These are phyloP conservation scores for Leccinum variicolor DNA, from an alignment of 768 basidiomycete genomes.

Conservation along the genomic window DNA sequence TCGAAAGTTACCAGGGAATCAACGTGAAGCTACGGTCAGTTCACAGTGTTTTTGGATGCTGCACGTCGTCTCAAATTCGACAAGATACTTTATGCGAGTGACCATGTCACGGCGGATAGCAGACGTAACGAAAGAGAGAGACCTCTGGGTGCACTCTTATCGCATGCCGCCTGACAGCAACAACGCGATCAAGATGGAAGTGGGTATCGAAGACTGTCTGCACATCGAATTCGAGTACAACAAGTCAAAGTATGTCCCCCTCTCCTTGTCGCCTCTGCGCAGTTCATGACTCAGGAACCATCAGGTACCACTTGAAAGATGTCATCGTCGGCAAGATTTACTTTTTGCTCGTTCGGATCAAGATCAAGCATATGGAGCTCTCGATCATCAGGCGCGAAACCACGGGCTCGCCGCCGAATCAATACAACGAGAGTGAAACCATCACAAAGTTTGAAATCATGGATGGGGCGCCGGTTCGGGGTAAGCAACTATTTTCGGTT, in stretches of 20 bases:
- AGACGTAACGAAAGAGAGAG: conserved; percentile 89
- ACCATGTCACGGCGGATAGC: conserved; percentile 90
- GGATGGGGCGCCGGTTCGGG: conserved; percentile 79
- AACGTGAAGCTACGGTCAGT: conserved; percentile 93
- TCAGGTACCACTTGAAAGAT: conserved; percentile 96
- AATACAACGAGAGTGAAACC: conserved; percentile 98
- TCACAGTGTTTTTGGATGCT: background rate
- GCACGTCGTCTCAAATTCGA: conserved; percentile 4
- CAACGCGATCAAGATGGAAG: conserved; percentile 99
- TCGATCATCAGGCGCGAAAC: conserved; percentile 98
- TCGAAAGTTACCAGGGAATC: conserved; percentile 96
- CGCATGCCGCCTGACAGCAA: conserved; percentile 98
- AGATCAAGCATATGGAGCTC: conserved; percentile 99
- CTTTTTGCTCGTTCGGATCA: conserved; percentile 97
- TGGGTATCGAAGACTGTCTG: conserved; percentile 97
- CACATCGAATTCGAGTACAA: conserved; percentile 99
- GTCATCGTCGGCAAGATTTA: conserved; percentile 99
- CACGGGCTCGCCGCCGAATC: conserved; percentile 95
- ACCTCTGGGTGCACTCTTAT: conserved; percentile 97
- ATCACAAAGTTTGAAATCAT: conserved; percentile 97
- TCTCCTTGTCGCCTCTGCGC: background rate
- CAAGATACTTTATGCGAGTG: conserved; percentile 89
- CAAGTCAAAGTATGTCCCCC: conserved; percentile 83
- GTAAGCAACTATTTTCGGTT: conserved; percentile 31
- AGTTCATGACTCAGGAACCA: background rate